Conservation (phyloP, 352 stramenopile species). For the Phytopythium cucurbitacearum region DNA sequence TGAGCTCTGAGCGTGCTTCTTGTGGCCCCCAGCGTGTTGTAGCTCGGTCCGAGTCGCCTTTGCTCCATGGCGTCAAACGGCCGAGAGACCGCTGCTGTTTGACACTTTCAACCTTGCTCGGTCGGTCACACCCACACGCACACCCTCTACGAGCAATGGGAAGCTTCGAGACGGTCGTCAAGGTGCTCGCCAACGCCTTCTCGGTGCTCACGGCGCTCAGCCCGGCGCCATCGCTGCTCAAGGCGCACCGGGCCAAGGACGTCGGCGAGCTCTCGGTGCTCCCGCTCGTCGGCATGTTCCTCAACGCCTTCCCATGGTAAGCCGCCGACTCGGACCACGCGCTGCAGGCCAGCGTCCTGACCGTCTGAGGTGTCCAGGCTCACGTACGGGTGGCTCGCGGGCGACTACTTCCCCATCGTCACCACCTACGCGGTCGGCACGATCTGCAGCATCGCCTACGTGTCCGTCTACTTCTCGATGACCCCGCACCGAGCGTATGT, state of each 20-base stretch:
- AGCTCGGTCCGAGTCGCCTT: too few species aligned
- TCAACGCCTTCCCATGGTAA: constrained; percentile 2
- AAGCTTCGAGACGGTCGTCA: constrained; percentile 4
- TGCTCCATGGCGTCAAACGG: too few species aligned
- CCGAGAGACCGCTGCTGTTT: too few species aligned
- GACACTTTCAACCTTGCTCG: too few species aligned
- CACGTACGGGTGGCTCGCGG: constrained; percentile 35
- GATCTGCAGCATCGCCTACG: constrained; percentile 42
- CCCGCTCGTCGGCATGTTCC: constrained; percentile 1
- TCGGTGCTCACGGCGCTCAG: constrained; percentile 3
- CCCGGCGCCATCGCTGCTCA: constrained; percentile 1
- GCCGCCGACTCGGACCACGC: too few species aligned
- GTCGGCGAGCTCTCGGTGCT: constrained; percentile 1
- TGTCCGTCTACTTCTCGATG: constrained; percentile 21
- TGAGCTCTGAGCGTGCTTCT: too few species aligned
- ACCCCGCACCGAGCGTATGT: constrained; percentile 15
- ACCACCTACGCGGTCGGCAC: constrained; percentile 32
- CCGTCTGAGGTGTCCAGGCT: constrained; percentile 4
- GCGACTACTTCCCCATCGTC: constrained; percentile 51
- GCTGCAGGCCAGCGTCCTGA: too few species aligned
- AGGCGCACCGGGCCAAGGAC: neutral
- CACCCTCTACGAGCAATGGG: neutral
- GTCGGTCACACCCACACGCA: too few species aligned
- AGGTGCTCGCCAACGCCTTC: constrained; percentile 2
- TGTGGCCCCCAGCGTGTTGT: too few species aligned